These are phyloP conservation scores for Parachaetomium inaequale DNA, from an alignment of 495 filamentous ascomycete species.

Conservation along the genomic window DNA sequence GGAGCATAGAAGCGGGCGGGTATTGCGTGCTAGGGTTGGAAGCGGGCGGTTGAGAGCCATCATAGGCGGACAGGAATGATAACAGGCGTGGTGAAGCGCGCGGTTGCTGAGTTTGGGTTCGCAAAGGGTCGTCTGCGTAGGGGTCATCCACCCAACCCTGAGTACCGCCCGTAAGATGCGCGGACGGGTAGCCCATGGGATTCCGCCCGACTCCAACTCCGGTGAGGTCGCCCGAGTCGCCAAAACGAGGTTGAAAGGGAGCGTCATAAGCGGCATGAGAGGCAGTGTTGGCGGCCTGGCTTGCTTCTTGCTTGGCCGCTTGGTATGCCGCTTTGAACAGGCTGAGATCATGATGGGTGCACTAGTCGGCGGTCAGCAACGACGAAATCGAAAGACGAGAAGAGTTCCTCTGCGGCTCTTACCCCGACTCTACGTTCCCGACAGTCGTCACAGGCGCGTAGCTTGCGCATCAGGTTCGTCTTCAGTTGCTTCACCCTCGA, in stretches of 20 bases:
- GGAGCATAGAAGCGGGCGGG: neutral
- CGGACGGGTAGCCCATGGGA: neutral
- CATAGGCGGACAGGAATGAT: neutral
- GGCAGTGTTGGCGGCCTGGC: neutral
- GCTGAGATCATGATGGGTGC: constrained; percentile 10
- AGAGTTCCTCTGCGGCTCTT: neutral
- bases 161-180: neutral
- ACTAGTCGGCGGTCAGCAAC: constrained; percentile 7
- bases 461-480: constrained; percentile 29
- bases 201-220: constrained; percentile 8
- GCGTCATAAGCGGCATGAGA: neutral
- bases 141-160: neutral
- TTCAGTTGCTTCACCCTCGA: constrained; percentile 9
- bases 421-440: constrained; percentile 26
- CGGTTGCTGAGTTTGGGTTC: neutral
- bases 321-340: constrained; percentile 17
- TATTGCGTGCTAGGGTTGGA: neutral
- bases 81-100: neutral
- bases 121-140: constrained; percentile 3
- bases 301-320: neutral
- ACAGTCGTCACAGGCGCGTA: constrained; percentile 29
- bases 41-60: neutral
- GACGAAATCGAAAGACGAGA: neutral
- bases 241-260: constrained; percentile 2
- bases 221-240: neutral